These are phyloP conservation scores for Rhizopogon vesiculosus DNA, from an alignment of 768 basidiomycete genomes.

Conservation along the genomic window DNA sequence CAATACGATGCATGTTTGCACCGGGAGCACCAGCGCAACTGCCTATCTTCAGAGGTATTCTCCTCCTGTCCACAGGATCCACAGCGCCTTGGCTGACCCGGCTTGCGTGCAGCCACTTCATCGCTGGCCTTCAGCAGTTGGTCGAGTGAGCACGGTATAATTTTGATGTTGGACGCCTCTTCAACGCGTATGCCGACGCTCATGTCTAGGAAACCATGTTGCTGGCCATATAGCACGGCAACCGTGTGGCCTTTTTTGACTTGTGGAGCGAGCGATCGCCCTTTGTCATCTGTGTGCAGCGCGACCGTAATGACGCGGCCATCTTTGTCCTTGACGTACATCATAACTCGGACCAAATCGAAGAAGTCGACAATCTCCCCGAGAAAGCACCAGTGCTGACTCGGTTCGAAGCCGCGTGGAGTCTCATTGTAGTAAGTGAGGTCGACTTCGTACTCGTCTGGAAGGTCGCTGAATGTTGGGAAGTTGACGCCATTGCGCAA, in stretches of 20 bases:
- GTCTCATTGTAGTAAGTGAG: neutral
- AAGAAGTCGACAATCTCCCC: conserved; percentile 21
- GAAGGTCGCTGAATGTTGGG: conserved; percentile 21
- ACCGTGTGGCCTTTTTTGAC: conserved; percentile 1
- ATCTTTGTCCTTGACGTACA: conserved; percentile 20
- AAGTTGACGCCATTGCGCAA: conserved; percentile 15
- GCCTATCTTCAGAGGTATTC: neutral
- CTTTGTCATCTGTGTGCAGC: conserved; percentile 17
- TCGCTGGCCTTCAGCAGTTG: neutral
- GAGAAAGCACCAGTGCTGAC: conserved; percentile 29
- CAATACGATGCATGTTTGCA: neutral
- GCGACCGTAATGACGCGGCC: conserved; percentile 16
- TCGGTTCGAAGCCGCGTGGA: neutral
- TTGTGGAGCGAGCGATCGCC: neutral
- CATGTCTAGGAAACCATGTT: conserved; percentile 2
- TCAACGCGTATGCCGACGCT: conserved; percentile 3
- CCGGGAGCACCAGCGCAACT: neutral
- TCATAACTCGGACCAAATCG: conserved; percentile 18
- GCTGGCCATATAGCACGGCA: conserved; percentile 6
- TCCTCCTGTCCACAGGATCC: neutral
- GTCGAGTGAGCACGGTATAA: neutral
- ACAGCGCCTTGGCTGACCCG: neutral
- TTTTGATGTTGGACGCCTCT: neutral
- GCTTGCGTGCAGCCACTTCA: neutral
- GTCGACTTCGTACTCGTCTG: conserved; percentile 17